Evolutionary conservation across 352 stramenopile genomes (phyloP), one percentile per base, ranked within the genome.

Genomic region (Lagenidium giganteum): DNA sequence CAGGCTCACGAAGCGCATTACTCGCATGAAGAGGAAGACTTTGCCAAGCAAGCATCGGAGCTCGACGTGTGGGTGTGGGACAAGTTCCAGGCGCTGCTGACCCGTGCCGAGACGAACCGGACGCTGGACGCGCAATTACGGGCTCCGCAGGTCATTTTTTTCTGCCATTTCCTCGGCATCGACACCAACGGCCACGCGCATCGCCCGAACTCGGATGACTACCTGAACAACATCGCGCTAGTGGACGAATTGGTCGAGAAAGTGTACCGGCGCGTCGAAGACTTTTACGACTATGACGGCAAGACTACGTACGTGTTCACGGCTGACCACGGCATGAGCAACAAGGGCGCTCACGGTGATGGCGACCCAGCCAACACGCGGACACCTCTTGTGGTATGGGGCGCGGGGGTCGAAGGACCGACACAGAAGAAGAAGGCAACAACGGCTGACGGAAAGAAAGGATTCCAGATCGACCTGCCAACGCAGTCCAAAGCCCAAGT

Each of bases 101-200:
- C 51, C 3, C 45, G 49, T 12, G 65, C 70, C 13, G 12, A 33
- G 3, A 25, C 13, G 3, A 54, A 61, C 2, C 48, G 51, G 0
- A 55, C 60, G 38, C 36, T 88, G 22, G 34, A 55, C 16, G 41
- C 43, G 9, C 29, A 75, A 25, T 34, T 94, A 1, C 60, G 67
- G 26, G 31, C 28, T 0, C 45, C 66, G 16, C 57, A 75, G 25
- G 60, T 91, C 8, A 39, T 94, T 18, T 64, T 92, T 24, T 94
- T 94, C 48, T 86, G 75, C 33, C 82, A 92, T 33, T 84, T 87
- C 40, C 64, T 94, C 18, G 82, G 82, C 36, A 89, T 92, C 42
- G 82, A 94, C 51, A 87, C 79, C 21, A 94, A 94, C 59, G 82
- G 82, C 27, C 82, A 94, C 45, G 79, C 77, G 16, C 74, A 91